Evolutionary conservation across 805 yeast species (phyloP).

Genomic region (Sugiyamaella americana): DNA sequence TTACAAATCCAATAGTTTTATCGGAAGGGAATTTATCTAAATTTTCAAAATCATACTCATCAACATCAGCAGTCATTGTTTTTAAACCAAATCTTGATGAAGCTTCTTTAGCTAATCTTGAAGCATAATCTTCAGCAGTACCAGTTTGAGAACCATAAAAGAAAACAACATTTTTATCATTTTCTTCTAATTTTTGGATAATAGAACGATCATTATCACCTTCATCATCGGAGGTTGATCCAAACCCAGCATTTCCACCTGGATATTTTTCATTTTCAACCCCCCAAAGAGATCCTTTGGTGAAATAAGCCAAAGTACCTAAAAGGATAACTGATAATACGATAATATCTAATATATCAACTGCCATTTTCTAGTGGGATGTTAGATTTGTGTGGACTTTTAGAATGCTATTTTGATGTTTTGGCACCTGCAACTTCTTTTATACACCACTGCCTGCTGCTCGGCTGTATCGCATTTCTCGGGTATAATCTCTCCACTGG

Average conservation of each 20-base stretch:
- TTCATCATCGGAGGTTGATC: conserved; percentile 20
- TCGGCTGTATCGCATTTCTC: too few relatives aligned
- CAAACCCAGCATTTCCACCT: conserved; percentile 16
- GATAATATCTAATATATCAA: conserved; percentile 66
- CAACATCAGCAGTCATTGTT: conserved; percentile 81
- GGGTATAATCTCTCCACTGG: too few relatives aligned
- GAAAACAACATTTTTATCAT: conserved; percentile 69
- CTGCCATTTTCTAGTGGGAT: conserved; percentile 13
- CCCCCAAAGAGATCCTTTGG: conserved; percentile 53
- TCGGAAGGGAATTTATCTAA: conserved; percentile 57
- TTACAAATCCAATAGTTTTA: conserved; percentile 62
- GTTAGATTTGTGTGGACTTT: too few relatives aligned
- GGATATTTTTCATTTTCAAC: conserved; percentile 21
- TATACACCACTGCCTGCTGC: too few relatives aligned
- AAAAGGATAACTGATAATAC: conserved; percentile 60
- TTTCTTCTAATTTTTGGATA: conserved; percentile 39
- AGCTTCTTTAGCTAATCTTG: conserved; percentile 83
- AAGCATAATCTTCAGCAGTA: conserved; percentile 95
- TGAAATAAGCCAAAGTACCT: conserved; percentile 62
- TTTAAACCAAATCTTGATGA: conserved; percentile 72
- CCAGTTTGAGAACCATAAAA: conserved; percentile 97
- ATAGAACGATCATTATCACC: conserved; percentile 25
- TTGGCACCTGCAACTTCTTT: too few relatives aligned
- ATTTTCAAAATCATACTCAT: conserved; percentile 79
- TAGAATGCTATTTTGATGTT: too few relatives aligned